Percentiles rank a stretch among this genome's conserved stretches.
phyloP scores from a whole-genome alignment of 495 filamentous ascomycete genomes.

The Talaromyces thailandensis region DNA sequence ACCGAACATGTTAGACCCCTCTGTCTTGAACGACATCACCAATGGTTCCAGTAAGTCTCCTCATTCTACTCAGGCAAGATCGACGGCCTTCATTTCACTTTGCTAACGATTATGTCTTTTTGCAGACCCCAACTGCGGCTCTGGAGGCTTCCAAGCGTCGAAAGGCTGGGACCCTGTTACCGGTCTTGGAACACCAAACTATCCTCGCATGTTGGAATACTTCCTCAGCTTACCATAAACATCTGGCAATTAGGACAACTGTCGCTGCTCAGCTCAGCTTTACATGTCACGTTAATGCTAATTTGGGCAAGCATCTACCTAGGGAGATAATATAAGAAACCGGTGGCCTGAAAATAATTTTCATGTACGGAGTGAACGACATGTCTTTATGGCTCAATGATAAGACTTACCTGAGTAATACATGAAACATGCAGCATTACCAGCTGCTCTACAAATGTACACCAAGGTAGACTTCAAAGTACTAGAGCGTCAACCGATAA shows the following conservation, averaged over 20 bases:
- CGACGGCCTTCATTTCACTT: neutral
- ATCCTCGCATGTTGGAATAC: constrained; percentile 33
- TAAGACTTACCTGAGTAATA: neutral
- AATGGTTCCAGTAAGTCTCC: constrained; percentile 21
- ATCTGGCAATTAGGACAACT: neutral
- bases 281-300: neutral
- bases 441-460: neutral
- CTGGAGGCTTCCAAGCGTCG: constrained; percentile 41
- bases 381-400: neutral
- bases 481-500: neutral
- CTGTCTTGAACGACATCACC: constrained; percentile 53
- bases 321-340: neutral
- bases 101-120: neutral
- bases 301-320: neutral
- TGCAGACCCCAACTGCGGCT: constrained; percentile 47
- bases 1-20: constrained; percentile 28
- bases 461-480: neutral
- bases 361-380: neutral
- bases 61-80: neutral
- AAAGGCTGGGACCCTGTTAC: constrained; percentile 46
- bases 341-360: neutral
- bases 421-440: neutral
- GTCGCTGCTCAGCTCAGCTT: neutral
- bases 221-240: constrained; percentile 23
- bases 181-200: constrained; percentile 46